A percentile compares a stretch with the other conserved stretches of the same genome.
Conservation (phyloP, 768 basidiomycete species). For the Trametes cingulata region DNA sequence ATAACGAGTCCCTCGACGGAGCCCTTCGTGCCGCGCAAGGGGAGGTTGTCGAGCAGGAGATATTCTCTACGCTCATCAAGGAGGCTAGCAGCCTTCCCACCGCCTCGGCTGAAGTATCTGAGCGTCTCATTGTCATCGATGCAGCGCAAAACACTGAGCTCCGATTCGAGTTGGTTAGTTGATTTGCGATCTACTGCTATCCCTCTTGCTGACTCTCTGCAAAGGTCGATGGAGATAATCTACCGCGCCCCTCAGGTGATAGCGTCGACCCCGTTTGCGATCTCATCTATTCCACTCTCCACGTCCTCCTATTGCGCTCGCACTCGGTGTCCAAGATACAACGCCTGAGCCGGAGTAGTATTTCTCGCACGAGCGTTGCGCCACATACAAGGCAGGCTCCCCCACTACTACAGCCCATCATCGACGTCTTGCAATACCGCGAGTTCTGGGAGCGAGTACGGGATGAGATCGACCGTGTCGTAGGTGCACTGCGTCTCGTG, state of each 20-base stretch:
- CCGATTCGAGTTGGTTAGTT: constrained; percentile 69
- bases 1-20: constrained; percentile 46
- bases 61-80: constrained; percentile 69
- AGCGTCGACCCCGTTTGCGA: constrained; percentile 47
- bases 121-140: constrained; percentile 74
- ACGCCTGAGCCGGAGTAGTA: constrained; percentile 36
- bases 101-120: constrained; percentile 75
- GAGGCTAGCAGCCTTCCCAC: constrained; percentile 80
- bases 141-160: constrained; percentile 72
- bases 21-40: constrained; percentile 60
- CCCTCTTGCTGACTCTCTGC: not conserved
- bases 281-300: constrained; percentile 65
- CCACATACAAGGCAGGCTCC: constrained; percentile 34
- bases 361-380: constrained; percentile 24
- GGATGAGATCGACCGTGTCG: constrained; percentile 54
- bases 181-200: not conserved
- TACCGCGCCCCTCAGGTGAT: not conserved
- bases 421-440: constrained; percentile 79
- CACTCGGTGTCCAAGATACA: constrained; percentile 51
- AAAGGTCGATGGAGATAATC: constrained; percentile 33
- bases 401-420: constrained; percentile 67
- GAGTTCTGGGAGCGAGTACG: constrained; percentile 68
- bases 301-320: constrained; percentile 61
- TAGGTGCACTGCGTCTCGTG: constrained; percentile 47
- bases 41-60: constrained; percentile 79